Evolutionary conservation across 2,329 filamentous ascomycete genomes (phyloP).

Genomic region (Pseudogymnoascus verrucosus): DNA sequence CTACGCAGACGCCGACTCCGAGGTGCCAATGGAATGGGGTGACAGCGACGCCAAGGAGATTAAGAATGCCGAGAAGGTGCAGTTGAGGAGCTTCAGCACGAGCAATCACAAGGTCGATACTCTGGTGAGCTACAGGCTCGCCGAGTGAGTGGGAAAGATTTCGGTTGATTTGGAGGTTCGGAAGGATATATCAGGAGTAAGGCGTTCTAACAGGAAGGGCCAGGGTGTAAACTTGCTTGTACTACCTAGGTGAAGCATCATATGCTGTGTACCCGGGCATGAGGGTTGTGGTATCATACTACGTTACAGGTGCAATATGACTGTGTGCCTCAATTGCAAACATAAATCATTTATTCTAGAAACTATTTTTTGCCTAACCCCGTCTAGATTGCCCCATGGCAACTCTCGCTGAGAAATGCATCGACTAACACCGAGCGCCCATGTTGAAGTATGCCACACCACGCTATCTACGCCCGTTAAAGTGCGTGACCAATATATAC

Average conservation of each 20-base stretch:
- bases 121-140: slow-evolving; percentile 78
- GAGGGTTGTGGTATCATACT: background rate
- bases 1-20: slow-evolving; percentile 92
- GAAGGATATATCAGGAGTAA: slow-evolving; percentile 1
- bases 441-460: slow-evolving; percentile 9
- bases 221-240: background rate
- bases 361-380: background rate
- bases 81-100: slow-evolving; percentile 92
- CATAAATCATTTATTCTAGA: slow-evolving; percentile 4
- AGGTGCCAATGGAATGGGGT: slow-evolving; percentile 96
- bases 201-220: background rate
- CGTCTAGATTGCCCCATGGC: background rate
- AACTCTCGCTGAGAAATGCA: slow-evolving; percentile 7
- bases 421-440: slow-evolving; percentile 2
- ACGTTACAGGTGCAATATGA: too few relatives aligned
- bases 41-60: slow-evolving; percentile 98
- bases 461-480: slow-evolving; percentile 8
- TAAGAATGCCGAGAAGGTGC: slow-evolving; percentile 82
- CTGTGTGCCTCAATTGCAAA: too few relatives aligned
- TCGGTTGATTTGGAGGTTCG: background rate
- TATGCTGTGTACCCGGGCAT: background rate
- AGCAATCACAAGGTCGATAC: slow-evolving; percentile 92
- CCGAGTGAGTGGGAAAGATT: slow-evolving; percentile 29
- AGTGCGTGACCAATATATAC: slow-evolving; percentile 4
- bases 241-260: background rate